Conservation (phyloP, 257 asterid species). For the Leptodermis oblonga region DNA sequence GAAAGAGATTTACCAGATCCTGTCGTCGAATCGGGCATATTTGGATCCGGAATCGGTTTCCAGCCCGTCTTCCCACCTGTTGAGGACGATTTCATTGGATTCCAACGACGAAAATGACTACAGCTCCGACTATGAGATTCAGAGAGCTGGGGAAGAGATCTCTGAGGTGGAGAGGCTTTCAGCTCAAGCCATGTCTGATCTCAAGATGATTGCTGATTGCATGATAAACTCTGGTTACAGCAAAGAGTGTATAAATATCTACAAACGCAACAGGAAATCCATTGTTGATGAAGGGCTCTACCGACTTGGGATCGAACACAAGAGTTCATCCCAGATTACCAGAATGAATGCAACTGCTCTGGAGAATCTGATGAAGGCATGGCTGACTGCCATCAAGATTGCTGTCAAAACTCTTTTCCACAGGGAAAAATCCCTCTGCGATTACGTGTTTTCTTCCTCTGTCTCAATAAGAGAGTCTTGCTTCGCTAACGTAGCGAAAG, state of each 20-base stretch:
- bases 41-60: constrained; percentile 56
- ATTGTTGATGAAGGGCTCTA: constrained; percentile 51
- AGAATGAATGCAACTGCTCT: constrained; percentile 34
- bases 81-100: constrained; percentile 30
- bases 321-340: constrained; percentile 34
- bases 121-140: constrained; percentile 19
- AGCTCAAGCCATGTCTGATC: constrained; percentile 39
- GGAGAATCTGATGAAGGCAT: constrained; percentile 34
- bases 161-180: constrained; percentile 33
- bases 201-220: constrained; percentile 53
- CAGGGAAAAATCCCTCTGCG: constrained; percentile 59
- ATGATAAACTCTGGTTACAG: constrained; percentile 63
- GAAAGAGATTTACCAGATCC: constrained; percentile 48
- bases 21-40: constrained; percentile 40
- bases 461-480: constrained; percentile 51
- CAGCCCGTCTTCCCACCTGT: constrained; percentile 31
- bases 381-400: constrained; percentile 42
- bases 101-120: constrained; percentile 34
- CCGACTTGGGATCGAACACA: constrained; percentile 40
- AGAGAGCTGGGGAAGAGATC: constrained; percentile 13
- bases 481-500: constrained; percentile 37
- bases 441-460: constrained; percentile 45
- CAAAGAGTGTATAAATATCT: constrained; percentile 52
- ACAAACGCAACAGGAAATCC: constrained; percentile 45
- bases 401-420: constrained; percentile 47